Evolutionary conservation across 1,139 yeast genomes (phyloP), one percentile per base, ranked within the genome.

Genomic region (Suhomyces bokatorum): DNA sequence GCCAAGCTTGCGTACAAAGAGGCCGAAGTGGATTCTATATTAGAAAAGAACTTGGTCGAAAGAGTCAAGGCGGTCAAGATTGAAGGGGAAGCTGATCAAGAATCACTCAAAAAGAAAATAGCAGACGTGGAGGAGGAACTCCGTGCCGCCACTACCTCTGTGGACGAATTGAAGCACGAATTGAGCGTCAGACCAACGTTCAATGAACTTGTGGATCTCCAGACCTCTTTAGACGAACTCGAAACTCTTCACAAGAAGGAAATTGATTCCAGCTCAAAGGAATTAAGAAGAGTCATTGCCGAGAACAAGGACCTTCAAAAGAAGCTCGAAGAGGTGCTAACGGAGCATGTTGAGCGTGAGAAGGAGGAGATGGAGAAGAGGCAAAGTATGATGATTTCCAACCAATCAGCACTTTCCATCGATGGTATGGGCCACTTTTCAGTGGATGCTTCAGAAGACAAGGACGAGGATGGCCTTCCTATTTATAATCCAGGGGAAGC

Each of bases 401-500:
- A 34, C 15, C 36, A 34, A 13, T 34, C 36, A 3, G 29, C 29
- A 11, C 24, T 34, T 9, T 24, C 26, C 28, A 16, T 22, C 8
- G 15, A 22, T 9, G 26, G 36, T 11, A 12, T 14, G 13, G 17
- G 15, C 14, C 17, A 34, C n/a, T 34, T 24, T 13, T 10, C 39
- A 12, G 24, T 13, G 6, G 39, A 28, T 17, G 28, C 7, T 13
- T 39, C 54, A 47, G 57, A 14, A 39, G 53, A 37, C 53, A 47
- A 26, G 55, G 37, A 44, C 14, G 29, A 31, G 8, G 28, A 33
- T 43, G 36, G 27, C 9, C 42, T 60, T 26, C 85, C 85, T 14
- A 69, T 83, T 1, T 83, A 77, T 48, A 64, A 67, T 41, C 87
- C 89, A 0, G 65, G 54, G 1, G 71, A 71, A 31, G 58, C 69